phyloP scores from a whole-genome alignment of 176 grass and related monocot genomes.

The Cocos nucifera region DNA sequence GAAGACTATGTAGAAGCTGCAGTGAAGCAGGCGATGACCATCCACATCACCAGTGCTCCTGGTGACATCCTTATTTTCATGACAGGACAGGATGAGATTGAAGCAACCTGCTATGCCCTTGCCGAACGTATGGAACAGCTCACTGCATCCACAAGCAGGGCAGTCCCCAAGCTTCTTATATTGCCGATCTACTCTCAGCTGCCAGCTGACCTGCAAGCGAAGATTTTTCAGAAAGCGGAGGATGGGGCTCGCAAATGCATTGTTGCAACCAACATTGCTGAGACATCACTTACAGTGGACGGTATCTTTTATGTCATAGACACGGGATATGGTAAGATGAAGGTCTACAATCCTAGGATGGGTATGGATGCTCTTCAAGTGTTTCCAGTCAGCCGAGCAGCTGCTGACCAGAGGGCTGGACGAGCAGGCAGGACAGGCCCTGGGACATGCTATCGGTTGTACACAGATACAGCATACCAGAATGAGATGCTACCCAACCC shows the following conservation, averaged over 20 bases:
- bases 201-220: constrained; percentile 90
- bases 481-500: constrained; percentile 94
- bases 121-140: constrained; percentile 90
- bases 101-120: constrained; percentile 90
- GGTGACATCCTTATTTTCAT: constrained; percentile 95
- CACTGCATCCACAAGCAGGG: constrained; percentile 64
- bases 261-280: constrained; percentile 95
- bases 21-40: constrained; percentile 92
- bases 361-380: constrained; percentile 97
- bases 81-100: constrained; percentile 98
- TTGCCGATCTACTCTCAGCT: constrained; percentile 93
- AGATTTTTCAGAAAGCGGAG: constrained; percentile 98
- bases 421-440: constrained; percentile 89
- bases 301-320: constrained; percentile 97
- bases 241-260: constrained; percentile 95
- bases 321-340: constrained; percentile 97
- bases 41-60: constrained; percentile 79
- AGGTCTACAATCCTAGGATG: constrained; percentile 95
- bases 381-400: constrained; percentile 84
- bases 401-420: constrained; percentile 86
- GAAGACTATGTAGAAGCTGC: constrained; percentile 98
- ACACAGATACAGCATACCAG: constrained; percentile 93
- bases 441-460: constrained; percentile 87
- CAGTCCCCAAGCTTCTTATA: constrained; percentile 78
- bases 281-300: constrained; percentile 97